Evolutionary conservation across 2,329 filamentous ascomycete genomes (phyloP).

Genomic region (Ophiocordyceps robertsii): DNA sequence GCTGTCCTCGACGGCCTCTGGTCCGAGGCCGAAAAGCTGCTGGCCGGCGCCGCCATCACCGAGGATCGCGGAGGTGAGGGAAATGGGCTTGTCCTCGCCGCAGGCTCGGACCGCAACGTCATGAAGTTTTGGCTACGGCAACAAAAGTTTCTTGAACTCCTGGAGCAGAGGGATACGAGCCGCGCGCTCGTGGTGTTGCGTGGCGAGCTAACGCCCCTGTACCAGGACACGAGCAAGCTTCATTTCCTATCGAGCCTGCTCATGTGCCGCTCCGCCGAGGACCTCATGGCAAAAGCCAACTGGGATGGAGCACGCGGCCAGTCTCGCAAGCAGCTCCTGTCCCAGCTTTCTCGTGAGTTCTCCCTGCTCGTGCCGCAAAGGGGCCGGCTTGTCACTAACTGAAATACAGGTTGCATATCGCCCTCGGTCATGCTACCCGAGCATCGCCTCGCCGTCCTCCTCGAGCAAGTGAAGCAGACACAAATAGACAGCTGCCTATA

Average conservation of each 20-base stretch:
- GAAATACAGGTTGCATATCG: slow-evolving; percentile 62
- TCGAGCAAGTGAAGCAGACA: slow-evolving; percentile 70
- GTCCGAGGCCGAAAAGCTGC: slow-evolving; percentile 69
- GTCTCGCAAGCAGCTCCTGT: slow-evolving; percentile 63
- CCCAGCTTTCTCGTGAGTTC: slow-evolving; percentile 65
- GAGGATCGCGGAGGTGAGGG: slow-evolving; percentile 19
- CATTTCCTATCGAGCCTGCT: slow-evolving; percentile 79
- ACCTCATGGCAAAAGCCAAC: slow-evolving; percentile 60
- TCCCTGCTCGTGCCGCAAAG: neutral
- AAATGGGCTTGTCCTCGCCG: slow-evolving; percentile 59
- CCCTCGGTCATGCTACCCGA: slow-evolving; percentile 95
- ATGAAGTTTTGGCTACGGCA: slow-evolving; percentile 85
- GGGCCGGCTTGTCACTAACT: neutral
- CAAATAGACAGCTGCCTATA: slow-evolving; percentile 79
- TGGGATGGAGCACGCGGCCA: slow-evolving; percentile 74
- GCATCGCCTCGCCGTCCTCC: slow-evolving; percentile 66
- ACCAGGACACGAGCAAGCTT: slow-evolving; percentile 62
- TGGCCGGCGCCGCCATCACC: slow-evolving; percentile 41
- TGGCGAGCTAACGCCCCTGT: slow-evolving; percentile 74
- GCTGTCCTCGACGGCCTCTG: slow-evolving; percentile 73
- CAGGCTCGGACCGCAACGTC: slow-evolving; percentile 59
- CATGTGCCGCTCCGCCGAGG: slow-evolving; percentile 71
- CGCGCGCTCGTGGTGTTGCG: slow-evolving; percentile 73
- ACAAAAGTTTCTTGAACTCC: slow-evolving; percentile 86
- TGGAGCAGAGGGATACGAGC: slow-evolving; percentile 63